These are phyloP conservation scores for Saccharomyces hybrid DNA, from an alignment of 1,139 yeast species.

Conservation along the genomic window DNA sequence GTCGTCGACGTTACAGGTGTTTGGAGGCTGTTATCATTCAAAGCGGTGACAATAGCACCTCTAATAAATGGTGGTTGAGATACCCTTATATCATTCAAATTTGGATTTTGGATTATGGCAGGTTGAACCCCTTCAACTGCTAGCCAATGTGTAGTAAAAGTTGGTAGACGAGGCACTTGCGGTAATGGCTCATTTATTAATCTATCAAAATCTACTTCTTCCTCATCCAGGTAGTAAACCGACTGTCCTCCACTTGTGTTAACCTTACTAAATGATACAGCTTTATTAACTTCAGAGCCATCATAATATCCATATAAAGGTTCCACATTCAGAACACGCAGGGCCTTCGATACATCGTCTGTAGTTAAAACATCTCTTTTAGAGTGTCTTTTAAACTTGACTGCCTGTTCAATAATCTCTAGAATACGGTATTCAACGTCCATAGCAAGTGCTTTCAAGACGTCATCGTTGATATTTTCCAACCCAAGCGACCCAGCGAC, in stretches of 20 bases:
- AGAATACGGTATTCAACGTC: constrained; percentile 96
- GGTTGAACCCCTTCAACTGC: constrained; percentile 99
- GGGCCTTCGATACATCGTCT: constrained; percentile 71
- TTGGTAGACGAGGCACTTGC: constrained; percentile 84
- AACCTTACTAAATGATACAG: constrained; percentile 36
- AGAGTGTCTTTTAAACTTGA: constrained; percentile 92
- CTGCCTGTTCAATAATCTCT: constrained; percentile 91
- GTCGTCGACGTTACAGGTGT: constrained; percentile 22
- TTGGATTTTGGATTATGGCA: constrained; percentile 93
- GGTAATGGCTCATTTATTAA: constrained; percentile 92
- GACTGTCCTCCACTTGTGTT: constrained; percentile 47
- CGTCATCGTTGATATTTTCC: constrained; percentile 74
- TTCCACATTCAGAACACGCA: constrained; percentile 81
- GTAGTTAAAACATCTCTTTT: constrained; percentile 79
- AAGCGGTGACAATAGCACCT: constrained; percentile 57
- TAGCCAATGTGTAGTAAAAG: constrained; percentile 96
- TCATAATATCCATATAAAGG: constrained; percentile 67
- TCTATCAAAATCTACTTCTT: constrained; percentile 89
- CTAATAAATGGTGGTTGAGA: constrained; percentile 56
- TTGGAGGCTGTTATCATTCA: constrained; percentile 33
- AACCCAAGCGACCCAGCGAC: constrained; percentile 91
- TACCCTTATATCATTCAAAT: constrained; percentile 62
- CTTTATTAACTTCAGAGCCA: constrained; percentile 25
- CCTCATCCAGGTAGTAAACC: constrained; percentile 81
- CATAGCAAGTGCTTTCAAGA: constrained; percentile 93